phyloP scores from a whole-genome alignment of 1,284 basidiomycete species.

The Papiliotrema laurentii region DNA sequence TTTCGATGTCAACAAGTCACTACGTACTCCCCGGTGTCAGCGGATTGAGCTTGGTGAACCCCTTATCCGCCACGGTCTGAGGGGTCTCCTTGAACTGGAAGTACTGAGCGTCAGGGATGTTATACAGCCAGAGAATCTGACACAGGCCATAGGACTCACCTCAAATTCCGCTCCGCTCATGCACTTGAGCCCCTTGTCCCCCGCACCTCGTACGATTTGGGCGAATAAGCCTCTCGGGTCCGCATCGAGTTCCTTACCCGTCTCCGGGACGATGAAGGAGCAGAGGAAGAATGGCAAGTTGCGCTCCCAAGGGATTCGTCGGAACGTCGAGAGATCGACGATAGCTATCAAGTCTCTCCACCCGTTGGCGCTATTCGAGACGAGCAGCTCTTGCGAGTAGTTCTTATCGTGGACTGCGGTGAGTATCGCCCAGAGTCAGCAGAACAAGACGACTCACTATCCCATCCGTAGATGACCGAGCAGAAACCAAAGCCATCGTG shows the following conservation, averaged over 20 bases:
- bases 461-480: slow-evolving; percentile 67
- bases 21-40: slow-evolving; percentile 84
- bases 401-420: slow-evolving; percentile 62
- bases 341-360: slow-evolving; percentile 80
- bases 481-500: slow-evolving; percentile 86
- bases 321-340: slow-evolving; percentile 78
- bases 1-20: background rate
- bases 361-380: slow-evolving; percentile 86
- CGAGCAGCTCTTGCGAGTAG: slow-evolving; percentile 76
- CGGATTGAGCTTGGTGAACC: slow-evolving; percentile 66
- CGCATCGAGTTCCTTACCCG: slow-evolving; percentile 66
- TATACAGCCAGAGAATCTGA: too few species aligned
- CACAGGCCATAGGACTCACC: slow-evolving; percentile 54
- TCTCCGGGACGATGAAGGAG: slow-evolving; percentile 80
- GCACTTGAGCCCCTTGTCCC: slow-evolving; percentile 56
- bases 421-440: background rate
- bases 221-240: slow-evolving; percentile 82
- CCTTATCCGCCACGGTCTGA: slow-evolving; percentile 68
- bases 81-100: slow-evolving; percentile 94
- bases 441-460: slow-evolving; percentile 24
- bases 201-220: slow-evolving; percentile 53
- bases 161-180: slow-evolving; percentile 88
- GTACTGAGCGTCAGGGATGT: slow-evolving; percentile 71
- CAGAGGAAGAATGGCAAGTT: slow-evolving; percentile 90
- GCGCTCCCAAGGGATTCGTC: slow-evolving; percentile 88